Conservation (phyloP, 306 rosid species). For the Gleditsia sinensis region DNA sequence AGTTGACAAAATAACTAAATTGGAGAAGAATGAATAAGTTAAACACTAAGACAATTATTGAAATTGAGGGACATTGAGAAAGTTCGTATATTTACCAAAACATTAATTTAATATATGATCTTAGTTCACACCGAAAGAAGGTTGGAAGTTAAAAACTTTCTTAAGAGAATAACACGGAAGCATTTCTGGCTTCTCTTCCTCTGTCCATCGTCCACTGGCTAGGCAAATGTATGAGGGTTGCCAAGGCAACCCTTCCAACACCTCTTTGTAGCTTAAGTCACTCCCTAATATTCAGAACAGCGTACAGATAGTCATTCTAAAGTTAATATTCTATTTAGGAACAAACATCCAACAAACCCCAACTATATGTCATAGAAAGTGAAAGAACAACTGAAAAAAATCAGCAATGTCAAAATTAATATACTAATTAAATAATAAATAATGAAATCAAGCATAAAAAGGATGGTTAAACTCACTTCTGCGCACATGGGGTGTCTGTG, state of each 20-base stretch:
- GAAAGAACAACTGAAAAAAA: slow-evolving; percentile 8
- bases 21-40: too few species aligned
- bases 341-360: slow-evolving; percentile 3
- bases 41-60: too few species aligned
- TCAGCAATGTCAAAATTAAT: not conserved
- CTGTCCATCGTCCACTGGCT: not conserved
- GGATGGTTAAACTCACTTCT: slow-evolving; percentile 57
- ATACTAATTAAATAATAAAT: not conserved
- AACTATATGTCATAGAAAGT: not conserved
- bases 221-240: slow-evolving; percentile 13
- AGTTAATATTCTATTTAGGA: slow-evolving; percentile 15
- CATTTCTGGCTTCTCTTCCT: slow-evolving; percentile 2
- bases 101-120: too few species aligned
- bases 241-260: slow-evolving; percentile 1
- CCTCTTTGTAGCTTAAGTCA: not conserved
- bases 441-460: not conserved
- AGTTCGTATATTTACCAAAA: too few species aligned
- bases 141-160: not conserved
- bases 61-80: too few species aligned
- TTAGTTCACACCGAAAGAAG: not conserved
- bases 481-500: slow-evolving; percentile 97
- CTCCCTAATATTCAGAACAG: slow-evolving; percentile 11
- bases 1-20: too few species aligned
- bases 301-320: not conserved
- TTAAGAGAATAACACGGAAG: not conserved